Conservation (phyloP, 2,329 filamentous ascomycete genomes). For the Cordyceps farinosa region DNA sequence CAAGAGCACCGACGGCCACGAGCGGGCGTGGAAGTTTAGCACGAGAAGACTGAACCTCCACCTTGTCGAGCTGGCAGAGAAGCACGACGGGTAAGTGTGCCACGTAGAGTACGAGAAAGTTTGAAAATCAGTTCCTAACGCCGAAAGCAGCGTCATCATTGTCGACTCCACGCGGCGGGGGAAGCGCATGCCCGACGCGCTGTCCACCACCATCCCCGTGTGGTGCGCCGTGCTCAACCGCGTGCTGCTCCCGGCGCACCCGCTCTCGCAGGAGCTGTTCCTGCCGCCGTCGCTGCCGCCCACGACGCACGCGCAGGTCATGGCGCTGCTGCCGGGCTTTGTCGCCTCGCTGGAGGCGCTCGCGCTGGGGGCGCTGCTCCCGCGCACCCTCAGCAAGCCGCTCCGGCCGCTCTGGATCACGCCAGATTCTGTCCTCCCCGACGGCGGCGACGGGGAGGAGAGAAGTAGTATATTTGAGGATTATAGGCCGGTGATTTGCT, state of each 20-base stretch:
- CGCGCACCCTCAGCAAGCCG: slow-evolving; percentile 61
- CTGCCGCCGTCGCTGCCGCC: slow-evolving; percentile 72
- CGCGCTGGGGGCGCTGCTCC: slow-evolving; percentile 46
- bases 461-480: slow-evolving; percentile 44
- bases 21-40: slow-evolving; percentile 87
- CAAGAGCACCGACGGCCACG: slow-evolving; percentile 96
- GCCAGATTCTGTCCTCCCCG: slow-evolving; percentile 54
- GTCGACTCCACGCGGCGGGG: slow-evolving; percentile 91
- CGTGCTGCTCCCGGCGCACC: slow-evolving; percentile 63
- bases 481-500: slow-evolving; percentile 74
- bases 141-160: slow-evolving; percentile 61
- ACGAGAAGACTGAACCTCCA: slow-evolving; percentile 80
- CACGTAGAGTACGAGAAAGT: neutral
- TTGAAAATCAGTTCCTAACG: too few species aligned
- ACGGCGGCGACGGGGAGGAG: slow-evolving; percentile 22
- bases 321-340: slow-evolving; percentile 55
- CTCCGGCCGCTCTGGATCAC: slow-evolving; percentile 79
- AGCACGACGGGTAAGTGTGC: slow-evolving; percentile 58
- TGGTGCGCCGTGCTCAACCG: slow-evolving; percentile 89
- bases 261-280: slow-evolving; percentile 51
- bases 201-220: slow-evolving; percentile 89
- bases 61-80: slow-evolving; percentile 64
- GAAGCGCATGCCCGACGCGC: slow-evolving; percentile 91
- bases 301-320: slow-evolving; percentile 73
- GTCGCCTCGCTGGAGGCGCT: slow-evolving; percentile 51